phyloP scores from a whole-genome alignment of 2,329 filamentous ascomycete genomes.

The Xylaria sp. region DNA sequence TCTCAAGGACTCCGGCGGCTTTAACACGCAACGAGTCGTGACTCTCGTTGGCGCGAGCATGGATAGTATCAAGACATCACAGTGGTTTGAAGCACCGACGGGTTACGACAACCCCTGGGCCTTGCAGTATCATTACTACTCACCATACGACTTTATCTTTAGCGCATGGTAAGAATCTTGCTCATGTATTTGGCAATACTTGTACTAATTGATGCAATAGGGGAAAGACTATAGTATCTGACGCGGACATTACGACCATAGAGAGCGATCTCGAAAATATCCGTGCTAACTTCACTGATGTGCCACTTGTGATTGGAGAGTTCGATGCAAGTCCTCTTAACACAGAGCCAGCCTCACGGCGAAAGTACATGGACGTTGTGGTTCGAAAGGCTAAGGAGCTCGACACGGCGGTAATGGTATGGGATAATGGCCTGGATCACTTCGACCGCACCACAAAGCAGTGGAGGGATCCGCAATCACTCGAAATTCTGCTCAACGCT shows the following conservation, averaged over 20 bases:
- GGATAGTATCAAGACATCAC: constrained; percentile 63
- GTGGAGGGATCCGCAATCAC: constrained; percentile 63
- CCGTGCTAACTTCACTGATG: constrained; percentile 63
- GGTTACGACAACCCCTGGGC: constrained; percentile 67
- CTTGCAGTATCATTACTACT: constrained; percentile 72
- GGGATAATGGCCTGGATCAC: constrained; percentile 70
- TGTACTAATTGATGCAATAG: constrained; percentile 42
- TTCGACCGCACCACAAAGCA: constrained; percentile 59
- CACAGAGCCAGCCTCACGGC: constrained; percentile 66
- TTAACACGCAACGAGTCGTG: constrained; percentile 65
- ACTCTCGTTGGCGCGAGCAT: constrained; percentile 64
- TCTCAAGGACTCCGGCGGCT: constrained; percentile 64
- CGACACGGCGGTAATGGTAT: constrained; percentile 63
- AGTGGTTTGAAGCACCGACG: constrained; percentile 63
- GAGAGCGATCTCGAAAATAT: constrained; percentile 62
- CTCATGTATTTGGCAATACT: background rate
- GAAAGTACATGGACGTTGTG: constrained; percentile 68
- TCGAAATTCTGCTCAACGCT: constrained; percentile 60
- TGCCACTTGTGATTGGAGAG: constrained; percentile 68
- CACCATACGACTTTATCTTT: constrained; percentile 63
- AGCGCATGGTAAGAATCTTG: constrained; percentile 51
- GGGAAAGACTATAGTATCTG: constrained; percentile 69
- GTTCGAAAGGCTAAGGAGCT: constrained; percentile 60
- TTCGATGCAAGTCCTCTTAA: constrained; percentile 62
- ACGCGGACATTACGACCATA: constrained; percentile 61